phyloP scores from a whole-genome alignment of 2,329 filamentous ascomycete species.

The Fusarium nematophilum region DNA sequence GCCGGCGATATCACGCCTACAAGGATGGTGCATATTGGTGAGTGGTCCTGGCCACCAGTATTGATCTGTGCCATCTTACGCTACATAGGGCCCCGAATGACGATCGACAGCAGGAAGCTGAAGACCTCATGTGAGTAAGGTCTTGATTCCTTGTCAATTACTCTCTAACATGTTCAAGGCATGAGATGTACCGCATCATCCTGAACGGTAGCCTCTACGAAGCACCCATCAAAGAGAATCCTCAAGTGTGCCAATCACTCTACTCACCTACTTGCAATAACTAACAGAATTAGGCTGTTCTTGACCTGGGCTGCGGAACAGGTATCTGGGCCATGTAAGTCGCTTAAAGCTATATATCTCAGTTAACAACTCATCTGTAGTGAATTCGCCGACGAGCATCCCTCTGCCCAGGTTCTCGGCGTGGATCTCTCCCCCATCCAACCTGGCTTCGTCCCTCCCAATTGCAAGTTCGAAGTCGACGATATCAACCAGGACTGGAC shows the following conservation, averaged over 20 bases:
- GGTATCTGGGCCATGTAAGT: slow-evolving; percentile 51
- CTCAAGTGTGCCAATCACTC: slow-evolving; percentile 13
- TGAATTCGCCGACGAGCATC: slow-evolving; percentile 53
- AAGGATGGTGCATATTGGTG: slow-evolving; percentile 54
- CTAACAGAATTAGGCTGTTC: slow-evolving; percentile 27
- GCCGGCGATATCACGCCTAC: slow-evolving; percentile 60
- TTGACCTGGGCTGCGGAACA: slow-evolving; percentile 51
- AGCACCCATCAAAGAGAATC: slow-evolving; percentile 45
- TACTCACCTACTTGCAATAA: background rate
- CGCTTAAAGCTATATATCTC: background rate
- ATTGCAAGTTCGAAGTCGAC: slow-evolving; percentile 73
- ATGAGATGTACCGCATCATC: slow-evolving; percentile 38
- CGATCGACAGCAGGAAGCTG: slow-evolving; percentile 38
- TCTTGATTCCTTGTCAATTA: background rate
- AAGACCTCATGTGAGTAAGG: slow-evolving; percentile 37
- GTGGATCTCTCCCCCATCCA: slow-evolving; percentile 70
- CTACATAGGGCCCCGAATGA: slow-evolving; percentile 38
- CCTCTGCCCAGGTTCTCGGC: slow-evolving; percentile 59
- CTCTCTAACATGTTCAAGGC: slow-evolving; percentile 17
- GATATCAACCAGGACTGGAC: slow-evolving; percentile 65
- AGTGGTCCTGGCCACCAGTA: background rate
- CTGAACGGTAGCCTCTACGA: slow-evolving; percentile 47
- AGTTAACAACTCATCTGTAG: background rate
- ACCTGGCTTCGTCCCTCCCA: slow-evolving; percentile 66
- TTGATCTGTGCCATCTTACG: slow-evolving; percentile 1